Evolutionary conservation across 1,139 yeast genomes (phyloP).

Genomic region (Saccharomycopsis hybrid): DNA sequence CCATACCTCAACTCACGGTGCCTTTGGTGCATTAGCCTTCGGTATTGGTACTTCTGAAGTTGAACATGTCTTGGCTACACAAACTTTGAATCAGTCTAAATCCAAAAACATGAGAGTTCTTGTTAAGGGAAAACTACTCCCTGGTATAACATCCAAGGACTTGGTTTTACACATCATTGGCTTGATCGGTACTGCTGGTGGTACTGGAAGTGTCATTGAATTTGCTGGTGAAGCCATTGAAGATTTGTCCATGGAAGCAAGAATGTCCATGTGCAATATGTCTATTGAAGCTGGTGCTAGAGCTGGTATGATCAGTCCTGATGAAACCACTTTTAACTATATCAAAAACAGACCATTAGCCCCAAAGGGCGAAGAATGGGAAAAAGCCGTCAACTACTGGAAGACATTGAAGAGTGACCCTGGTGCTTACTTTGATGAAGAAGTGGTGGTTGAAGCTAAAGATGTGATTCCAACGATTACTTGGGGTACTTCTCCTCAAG

Average conservation of each 20-base stretch:
- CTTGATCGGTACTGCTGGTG: conserved; percentile 98
- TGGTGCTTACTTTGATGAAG: conserved; percentile 84
- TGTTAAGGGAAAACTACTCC: conserved; percentile 74
- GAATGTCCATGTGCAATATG: conserved; percentile 99
- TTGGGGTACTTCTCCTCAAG: conserved; percentile 99
- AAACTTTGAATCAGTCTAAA: conserved; percentile 88
- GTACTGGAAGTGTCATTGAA: conserved; percentile 95
- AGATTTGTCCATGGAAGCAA: conserved; percentile 90
- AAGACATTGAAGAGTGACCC: conserved; percentile 77
- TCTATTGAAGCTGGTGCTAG: conserved; percentile 98
- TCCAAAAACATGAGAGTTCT: conserved; percentile 91
- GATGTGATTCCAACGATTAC: conserved; percentile 95
- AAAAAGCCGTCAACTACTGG: conserved; percentile 90
- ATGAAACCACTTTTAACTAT: conserved; percentile 78
- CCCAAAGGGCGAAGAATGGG: conserved; percentile 92
- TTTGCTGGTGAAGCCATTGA: conserved; percentile 94
- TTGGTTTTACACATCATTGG: conserved; percentile 91
- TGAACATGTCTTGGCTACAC: conserved; percentile 97
- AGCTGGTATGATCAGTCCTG: conserved; percentile 99
- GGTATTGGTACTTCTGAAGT: conserved; percentile 99
- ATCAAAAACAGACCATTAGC: conserved; percentile 91
- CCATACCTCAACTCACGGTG: conserved; percentile 98
- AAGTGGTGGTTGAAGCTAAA: conserved; percentile 70
- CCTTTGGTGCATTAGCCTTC: conserved; percentile 95
- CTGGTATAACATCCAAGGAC: conserved; percentile 94